Conservation (phyloP, 1,284 basidiomycete species). For the Ustilago lituana region DNA sequence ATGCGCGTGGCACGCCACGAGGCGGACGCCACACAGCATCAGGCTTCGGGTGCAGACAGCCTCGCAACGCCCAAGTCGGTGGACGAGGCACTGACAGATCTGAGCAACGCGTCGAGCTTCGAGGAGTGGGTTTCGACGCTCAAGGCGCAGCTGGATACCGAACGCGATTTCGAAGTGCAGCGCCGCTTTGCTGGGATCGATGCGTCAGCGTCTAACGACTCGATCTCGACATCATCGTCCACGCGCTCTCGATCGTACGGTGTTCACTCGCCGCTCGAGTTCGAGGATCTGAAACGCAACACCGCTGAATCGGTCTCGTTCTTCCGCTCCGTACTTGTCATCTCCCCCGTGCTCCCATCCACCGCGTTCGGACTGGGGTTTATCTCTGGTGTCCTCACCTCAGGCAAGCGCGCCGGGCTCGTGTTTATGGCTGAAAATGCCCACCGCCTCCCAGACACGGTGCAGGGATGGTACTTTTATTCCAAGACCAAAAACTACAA, state of each 20-base stretch:
- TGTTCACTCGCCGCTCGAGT: slow-evolving; percentile 25
- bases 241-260: slow-evolving; percentile 11
- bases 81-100: slow-evolving; percentile 31
- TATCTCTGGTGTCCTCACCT: slow-evolving; percentile 50
- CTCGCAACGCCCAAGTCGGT: slow-evolving; percentile 20
- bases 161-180: slow-evolving; percentile 40
- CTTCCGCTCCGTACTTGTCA: slow-evolving; percentile 12
- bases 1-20: slow-evolving; percentile 26
- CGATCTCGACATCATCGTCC: slow-evolving; percentile 22
- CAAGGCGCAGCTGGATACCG: slow-evolving; percentile 38
- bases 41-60: not conserved
- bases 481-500: slow-evolving; percentile 67
- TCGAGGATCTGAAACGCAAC: slow-evolving; percentile 10
- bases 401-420: slow-evolving; percentile 50
- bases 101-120: slow-evolving; percentile 36
- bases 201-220: slow-evolving; percentile 14
- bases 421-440: slow-evolving; percentile 67
- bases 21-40: not conserved
- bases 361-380: slow-evolving; percentile 57
- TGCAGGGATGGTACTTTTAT: slow-evolving; percentile 68
- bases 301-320: slow-evolving; percentile 2
- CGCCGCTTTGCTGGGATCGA: slow-evolving; percentile 20
- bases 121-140: slow-evolving; percentile 44
- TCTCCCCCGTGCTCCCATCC: slow-evolving; percentile 45
- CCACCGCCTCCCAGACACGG: slow-evolving; percentile 62